Conservation (phyloP, 2,329 filamentous ascomycete genomes). For the Aspergillus eucalypticola region DNA sequence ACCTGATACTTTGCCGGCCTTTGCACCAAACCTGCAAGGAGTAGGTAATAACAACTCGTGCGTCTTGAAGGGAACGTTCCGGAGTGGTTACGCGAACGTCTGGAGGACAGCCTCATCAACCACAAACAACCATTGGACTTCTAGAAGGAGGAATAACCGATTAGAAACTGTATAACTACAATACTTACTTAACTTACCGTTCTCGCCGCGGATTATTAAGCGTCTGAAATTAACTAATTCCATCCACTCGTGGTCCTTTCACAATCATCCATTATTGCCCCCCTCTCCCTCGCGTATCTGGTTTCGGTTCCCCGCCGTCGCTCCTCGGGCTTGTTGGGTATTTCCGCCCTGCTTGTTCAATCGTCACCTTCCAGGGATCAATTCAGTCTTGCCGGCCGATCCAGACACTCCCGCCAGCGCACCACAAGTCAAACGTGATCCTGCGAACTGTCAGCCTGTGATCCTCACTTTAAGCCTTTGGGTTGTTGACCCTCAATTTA, state of each 20-base stretch:
- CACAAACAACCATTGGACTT: not conserved
- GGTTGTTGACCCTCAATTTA: slow-evolving; percentile 25
- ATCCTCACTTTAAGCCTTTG: slow-evolving; percentile 16
- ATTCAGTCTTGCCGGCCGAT: slow-evolving; percentile 26
- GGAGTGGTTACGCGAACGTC: slow-evolving; percentile 5
- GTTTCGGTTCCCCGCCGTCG: slow-evolving; percentile 18
- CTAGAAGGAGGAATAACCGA: not conserved
- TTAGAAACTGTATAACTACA: not conserved
- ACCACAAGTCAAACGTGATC: slow-evolving; percentile 23
- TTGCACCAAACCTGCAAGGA: slow-evolving; percentile 11
- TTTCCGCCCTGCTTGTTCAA: slow-evolving; percentile 20
- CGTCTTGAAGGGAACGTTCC: slow-evolving; percentile 1
- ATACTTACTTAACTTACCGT: not conserved
- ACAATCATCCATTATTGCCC: not conserved
- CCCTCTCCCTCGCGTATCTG: slow-evolving; percentile 15
- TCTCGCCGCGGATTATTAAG: not conserved
- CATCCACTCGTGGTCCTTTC: not conserved
- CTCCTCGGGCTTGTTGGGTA: slow-evolving; percentile 26
- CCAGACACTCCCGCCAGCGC: slow-evolving; percentile 28
- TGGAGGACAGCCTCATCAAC: not conserved
- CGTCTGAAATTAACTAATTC: not conserved
- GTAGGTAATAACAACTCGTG: slow-evolving; percentile 5
- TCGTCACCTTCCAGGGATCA: slow-evolving; percentile 24
- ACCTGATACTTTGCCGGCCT: slow-evolving; percentile 21
- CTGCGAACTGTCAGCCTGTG: slow-evolving; percentile 18